A percentile compares a stretch with the other conserved stretches of the same genome.
Evolutionary conservation across 805 yeast genomes (phyloP).

Genomic region (Cyberlindnera americana): DNA sequence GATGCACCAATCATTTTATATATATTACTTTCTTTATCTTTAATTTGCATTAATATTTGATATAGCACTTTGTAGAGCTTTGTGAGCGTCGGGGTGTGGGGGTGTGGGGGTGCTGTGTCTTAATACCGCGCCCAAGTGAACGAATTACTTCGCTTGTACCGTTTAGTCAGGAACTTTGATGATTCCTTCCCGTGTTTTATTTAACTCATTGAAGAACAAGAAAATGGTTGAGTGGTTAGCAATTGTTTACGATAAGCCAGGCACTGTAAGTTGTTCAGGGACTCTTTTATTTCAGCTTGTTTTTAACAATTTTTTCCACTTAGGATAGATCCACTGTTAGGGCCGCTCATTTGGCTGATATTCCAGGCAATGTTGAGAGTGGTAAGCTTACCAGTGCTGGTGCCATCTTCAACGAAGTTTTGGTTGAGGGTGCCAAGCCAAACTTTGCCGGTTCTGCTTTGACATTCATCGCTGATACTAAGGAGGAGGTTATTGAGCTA

Average conservation of each 20-base stretch:
- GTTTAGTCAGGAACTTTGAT: neutral
- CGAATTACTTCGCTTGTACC: neutral
- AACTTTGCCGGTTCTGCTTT: conserved; percentile 67
- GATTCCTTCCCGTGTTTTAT: conserved; percentile 14
- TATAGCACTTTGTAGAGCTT: too few species aligned
- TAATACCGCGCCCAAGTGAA: too few species aligned
- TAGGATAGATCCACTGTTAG: conserved; percentile 50
- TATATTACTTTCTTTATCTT: neutral
- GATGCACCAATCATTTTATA: neutral
- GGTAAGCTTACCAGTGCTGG: conserved; percentile 49
- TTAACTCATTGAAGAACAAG: conserved; percentile 7
- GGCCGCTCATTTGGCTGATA: conserved; percentile 47
- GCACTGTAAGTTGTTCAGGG: conserved; percentile 31
- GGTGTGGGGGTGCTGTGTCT: too few species aligned
- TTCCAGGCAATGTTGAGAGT: conserved; percentile 39
- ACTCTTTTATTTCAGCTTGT: too few species aligned
- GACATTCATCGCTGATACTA: conserved; percentile 59
- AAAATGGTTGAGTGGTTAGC: conserved; percentile 63
- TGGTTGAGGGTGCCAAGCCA: conserved; percentile 37
- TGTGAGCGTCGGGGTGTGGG: too few species aligned
- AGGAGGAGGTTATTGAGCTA: conserved; percentile 61
- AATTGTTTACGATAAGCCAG: conserved; percentile 66
- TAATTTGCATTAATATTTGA: neutral
- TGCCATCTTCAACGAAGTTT: conserved; percentile 46
- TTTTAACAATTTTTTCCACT: too few species aligned